phyloP scores from a whole-genome alignment of 139 green algal species.

The Chlorella vulgaris region DNA sequence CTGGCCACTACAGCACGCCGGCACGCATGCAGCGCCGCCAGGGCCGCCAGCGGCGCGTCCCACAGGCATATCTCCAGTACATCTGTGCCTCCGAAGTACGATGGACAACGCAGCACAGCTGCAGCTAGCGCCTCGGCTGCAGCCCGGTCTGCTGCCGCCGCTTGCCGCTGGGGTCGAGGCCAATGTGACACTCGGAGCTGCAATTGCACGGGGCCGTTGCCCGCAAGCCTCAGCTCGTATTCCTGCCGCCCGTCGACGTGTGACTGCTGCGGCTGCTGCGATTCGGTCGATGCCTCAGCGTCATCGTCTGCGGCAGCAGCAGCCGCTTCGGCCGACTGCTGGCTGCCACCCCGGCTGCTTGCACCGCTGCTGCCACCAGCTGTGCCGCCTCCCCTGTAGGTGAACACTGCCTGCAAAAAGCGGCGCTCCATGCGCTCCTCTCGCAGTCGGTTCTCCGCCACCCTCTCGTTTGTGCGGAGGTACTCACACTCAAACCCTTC shows the following conservation, averaged over 20 bases:
- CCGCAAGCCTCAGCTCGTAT: too few species aligned
- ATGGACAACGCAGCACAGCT: background rate
- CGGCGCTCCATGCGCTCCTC: slow-evolving; percentile 69
- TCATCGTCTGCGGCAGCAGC: background rate
- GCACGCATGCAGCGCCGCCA: slow-evolving; percentile 40
- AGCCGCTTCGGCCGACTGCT: slow-evolving; percentile 22
- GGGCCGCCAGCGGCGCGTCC: slow-evolving; percentile 19
- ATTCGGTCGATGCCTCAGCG: background rate
- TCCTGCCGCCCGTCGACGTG: background rate
- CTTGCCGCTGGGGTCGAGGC: background rate
- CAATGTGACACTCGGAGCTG: background rate
- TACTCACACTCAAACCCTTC: slow-evolving; percentile 63
- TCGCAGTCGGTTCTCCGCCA: slow-evolving; percentile 69
- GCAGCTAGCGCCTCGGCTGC: background rate
- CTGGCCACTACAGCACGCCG: slow-evolving; percentile 44
- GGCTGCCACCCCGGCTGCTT: slow-evolving; percentile 17
- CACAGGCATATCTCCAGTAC: slow-evolving; percentile 51
- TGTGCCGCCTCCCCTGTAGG: background rate
- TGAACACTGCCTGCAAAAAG: slow-evolving; percentile 83
- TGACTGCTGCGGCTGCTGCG: background rate
- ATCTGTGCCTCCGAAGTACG: background rate
- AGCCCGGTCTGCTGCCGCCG: background rate
- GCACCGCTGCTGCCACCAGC: slow-evolving; percentile 25
- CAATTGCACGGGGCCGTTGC: background rate
- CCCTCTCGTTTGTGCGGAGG: slow-evolving; percentile 48